Evolutionary conservation across 257 asterid genomes (phyloP).

Genomic region (Penstemon barbatus): DNA sequence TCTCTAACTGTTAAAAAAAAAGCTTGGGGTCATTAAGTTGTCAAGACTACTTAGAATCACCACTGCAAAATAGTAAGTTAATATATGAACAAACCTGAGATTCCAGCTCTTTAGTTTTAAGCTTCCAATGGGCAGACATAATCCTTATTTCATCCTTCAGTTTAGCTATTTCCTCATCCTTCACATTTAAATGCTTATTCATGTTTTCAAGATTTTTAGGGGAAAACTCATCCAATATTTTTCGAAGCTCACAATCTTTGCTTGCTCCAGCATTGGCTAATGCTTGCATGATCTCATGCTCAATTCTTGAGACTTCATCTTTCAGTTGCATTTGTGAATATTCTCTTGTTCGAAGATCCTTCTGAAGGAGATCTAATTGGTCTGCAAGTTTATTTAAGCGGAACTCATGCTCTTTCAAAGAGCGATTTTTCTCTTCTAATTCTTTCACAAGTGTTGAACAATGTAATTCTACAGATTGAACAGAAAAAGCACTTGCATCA

Average conservation of each 20-base stretch:
- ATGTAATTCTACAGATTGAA: constrained; percentile 75
- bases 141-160: constrained; percentile 74
- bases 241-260: constrained; percentile 68
- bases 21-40: not conserved
- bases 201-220: constrained; percentile 65
- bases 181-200: constrained; percentile 55
- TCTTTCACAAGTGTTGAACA: constrained; percentile 71
- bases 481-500: constrained; percentile 73
- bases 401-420: constrained; percentile 70
- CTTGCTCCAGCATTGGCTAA: constrained; percentile 63
- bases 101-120: constrained; percentile 76
- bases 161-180: constrained; percentile 78
- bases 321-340: constrained; percentile 77
- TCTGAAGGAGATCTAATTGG: constrained; percentile 78
- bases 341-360: constrained; percentile 76
- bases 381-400: constrained; percentile 64
- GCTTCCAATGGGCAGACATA: constrained; percentile 93
- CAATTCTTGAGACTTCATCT: constrained; percentile 78
- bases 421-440: constrained; percentile 59
- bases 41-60: constrained; percentile 12
- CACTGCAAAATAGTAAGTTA: not conserved
- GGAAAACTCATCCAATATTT: constrained; percentile 71
- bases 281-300: constrained; percentile 80
- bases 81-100: constrained; percentile 55
- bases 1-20: constrained; percentile 57